Evolutionary conservation across 140 eudicot genomes (phyloP), one percentile per base, ranked within the genome.

Genomic region (Bidens hawaiensis): DNA sequence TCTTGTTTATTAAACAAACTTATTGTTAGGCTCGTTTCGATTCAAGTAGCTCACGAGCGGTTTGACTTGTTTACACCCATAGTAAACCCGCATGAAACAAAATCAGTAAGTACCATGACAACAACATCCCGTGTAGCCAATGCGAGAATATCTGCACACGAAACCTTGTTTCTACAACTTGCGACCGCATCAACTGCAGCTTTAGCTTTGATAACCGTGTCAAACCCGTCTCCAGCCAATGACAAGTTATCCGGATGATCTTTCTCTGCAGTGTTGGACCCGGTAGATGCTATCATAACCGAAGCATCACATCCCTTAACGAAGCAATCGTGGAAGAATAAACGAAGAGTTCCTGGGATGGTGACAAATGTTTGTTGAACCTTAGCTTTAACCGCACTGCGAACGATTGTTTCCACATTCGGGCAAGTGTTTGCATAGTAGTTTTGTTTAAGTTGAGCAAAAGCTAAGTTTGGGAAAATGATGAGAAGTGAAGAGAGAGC

Each of bases 301-400:
- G 96, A 88, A 26, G 96, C 96, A 75, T 88, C 96, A 67, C 96
- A 85, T 5, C 96, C 96, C 94, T 86, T 77, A 30, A 85, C 88
- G 54, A 89, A 79, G 63, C 97, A 89, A 60, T 89, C 97, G 17
- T 89, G 97, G 82, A 89, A 85, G 80, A 82, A 85, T 59, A 89
- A 79, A 43, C 95, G 97, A 49, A 89, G 79, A 28, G 82, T 70
- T 15, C 79, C 95, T 0, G 95, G 97, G 22, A 81, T 76, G 12
- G 97, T 89, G 16, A 82, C 84, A 13, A 78, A 81, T 0, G 97
- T 89, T 43, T 85, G 89, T 11, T 45, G 47, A 43, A 89, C 62
- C 64, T 90, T 86, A 0, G 73, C 67, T 0, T 6, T 14, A 8
- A 86, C 95, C 1, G 76, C 85, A 1, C 52, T 67, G 14, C 79